Evolutionary conservation across 352 stramenopile species (phyloP).

Genomic region (Globisporangium yorkense): DNA sequence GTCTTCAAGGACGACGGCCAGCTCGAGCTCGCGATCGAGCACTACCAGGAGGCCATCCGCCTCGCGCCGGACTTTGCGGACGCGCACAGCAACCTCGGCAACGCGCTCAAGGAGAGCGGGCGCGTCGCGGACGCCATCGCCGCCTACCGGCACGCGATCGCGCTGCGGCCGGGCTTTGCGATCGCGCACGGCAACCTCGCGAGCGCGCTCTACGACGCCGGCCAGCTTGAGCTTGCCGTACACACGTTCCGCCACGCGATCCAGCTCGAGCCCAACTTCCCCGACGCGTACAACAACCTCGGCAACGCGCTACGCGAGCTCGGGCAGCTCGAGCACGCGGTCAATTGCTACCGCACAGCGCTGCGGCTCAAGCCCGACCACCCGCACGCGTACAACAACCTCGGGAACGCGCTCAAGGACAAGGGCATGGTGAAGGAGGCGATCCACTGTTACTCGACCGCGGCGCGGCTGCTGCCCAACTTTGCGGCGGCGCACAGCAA

Average conservation of each 20-base stretch:
- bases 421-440: constrained; percentile 91
- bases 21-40: constrained; percentile 68
- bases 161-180: constrained; percentile 86
- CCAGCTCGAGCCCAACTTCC: constrained; percentile 90
- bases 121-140: constrained; percentile 66
- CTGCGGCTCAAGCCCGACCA: constrained; percentile 90
- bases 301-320: constrained; percentile 89
- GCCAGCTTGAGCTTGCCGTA: constrained; percentile 80
- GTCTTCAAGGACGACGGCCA: constrained; percentile 90
- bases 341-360: constrained; percentile 87
- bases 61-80: constrained; percentile 83
- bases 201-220: constrained; percentile 86
- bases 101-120: constrained; percentile 76
- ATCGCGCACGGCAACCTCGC: constrained; percentile 91
- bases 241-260: constrained; percentile 89
- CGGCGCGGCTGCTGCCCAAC: constrained; percentile 83
- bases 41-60: constrained; percentile 82
- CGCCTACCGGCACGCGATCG: constrained; percentile 83
- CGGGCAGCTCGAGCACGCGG: constrained; percentile 69
- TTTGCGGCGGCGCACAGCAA: constrained; percentile 93
- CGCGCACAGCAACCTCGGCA: constrained; percentile 83
- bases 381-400: constrained; percentile 92
- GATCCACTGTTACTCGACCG: constrained; percentile 93
- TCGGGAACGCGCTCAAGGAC: constrained; percentile 91
- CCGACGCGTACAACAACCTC: constrained; percentile 93